phyloP scores from a whole-genome alignment of 1,139 yeast species.

The Pichia sp. region DNA sequence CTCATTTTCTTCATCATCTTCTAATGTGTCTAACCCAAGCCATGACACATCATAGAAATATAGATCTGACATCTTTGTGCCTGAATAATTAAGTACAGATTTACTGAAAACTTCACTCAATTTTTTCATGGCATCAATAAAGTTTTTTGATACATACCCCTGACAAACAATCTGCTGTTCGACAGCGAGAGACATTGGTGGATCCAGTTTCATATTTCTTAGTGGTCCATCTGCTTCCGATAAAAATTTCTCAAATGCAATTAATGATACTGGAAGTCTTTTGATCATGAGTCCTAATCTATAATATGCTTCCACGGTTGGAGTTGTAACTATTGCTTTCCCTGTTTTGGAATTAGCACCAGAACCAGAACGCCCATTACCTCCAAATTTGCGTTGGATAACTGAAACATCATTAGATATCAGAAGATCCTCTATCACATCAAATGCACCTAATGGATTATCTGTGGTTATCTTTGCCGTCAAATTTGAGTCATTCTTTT shows the following conservation, averaged over 20 bases:
- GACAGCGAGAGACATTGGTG: conserved; percentile 38
- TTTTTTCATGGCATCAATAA: conserved; percentile 36
- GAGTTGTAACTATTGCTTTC: conserved; percentile 41
- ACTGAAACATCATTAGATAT: conserved; percentile 35
- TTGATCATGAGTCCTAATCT: conserved; percentile 50
- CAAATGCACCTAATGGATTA: conserved; percentile 30
- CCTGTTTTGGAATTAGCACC: conserved; percentile 24
- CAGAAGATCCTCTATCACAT: conserved; percentile 38
- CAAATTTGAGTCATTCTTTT: conserved; percentile 29
- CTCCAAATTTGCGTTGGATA: conserved; percentile 14
- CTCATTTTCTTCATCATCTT: conserved; percentile 18
- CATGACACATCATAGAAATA: conserved; percentile 69
- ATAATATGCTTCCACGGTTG: conserved; percentile 52
- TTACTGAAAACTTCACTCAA: conserved; percentile 36
- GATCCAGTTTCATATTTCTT: conserved; percentile 30
- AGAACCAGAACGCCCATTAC: conserved; percentile 8
- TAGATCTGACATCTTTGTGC: conserved; percentile 44
- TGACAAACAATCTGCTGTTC: conserved; percentile 68
- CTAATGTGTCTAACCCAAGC: conserved; percentile 42
- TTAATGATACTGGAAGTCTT: conserved; percentile 55
- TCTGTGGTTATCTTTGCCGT: conserved; percentile 27
- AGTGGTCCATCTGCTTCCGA: conserved; percentile 46
- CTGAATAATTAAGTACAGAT: conserved; percentile 35
- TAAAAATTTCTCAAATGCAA: conserved; percentile 58
- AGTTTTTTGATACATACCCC: conserved; percentile 51